Percentiles rank a stretch among this genome's conserved stretches.
Evolutionary conservation across 225 moss, liverwort and hornwort genomes (phyloP).

Genomic region (Bryoerythrophyllum caledonicum): DNA sequence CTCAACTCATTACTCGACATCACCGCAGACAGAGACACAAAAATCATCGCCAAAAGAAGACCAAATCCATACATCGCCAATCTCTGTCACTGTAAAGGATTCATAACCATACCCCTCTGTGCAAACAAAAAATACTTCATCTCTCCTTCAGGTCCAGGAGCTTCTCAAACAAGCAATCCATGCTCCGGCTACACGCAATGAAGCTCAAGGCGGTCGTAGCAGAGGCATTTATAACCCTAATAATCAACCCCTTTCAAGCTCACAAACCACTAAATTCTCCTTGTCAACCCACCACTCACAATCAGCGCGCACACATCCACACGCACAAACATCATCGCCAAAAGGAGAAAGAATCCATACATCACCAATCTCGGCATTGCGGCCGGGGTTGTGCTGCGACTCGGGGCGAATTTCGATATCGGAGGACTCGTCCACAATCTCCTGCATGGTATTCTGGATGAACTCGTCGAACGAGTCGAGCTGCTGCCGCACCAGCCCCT

Average conservation of each 20-base stretch:
- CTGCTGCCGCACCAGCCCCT: slow-evolving; percentile 99
- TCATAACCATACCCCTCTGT: too few relatives aligned
- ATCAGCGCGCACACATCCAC: not conserved
- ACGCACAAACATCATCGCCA: not conserved
- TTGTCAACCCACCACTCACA: not conserved
- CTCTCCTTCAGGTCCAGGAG: not conserved
- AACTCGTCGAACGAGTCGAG: slow-evolving; percentile 99
- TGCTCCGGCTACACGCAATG: too few relatives aligned
- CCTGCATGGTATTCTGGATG: slow-evolving; percentile 99
- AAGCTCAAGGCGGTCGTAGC: not conserved
- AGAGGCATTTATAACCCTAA: not conserved
- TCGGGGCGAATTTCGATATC: slow-evolving; percentile 99
- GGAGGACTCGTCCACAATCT: slow-evolving; percentile 97
- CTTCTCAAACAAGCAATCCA: not conserved
- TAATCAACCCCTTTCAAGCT: not conserved
- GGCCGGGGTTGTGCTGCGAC: slow-evolving; percentile 99
- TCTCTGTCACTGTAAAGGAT: too few relatives aligned
- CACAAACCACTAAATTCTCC: not conserved
- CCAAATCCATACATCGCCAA: too few relatives aligned
- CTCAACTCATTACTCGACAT: too few relatives aligned
- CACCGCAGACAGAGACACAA: too few relatives aligned
- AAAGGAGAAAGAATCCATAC: slow-evolving; percentile 30
- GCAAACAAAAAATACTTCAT: too few relatives aligned
- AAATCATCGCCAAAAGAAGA: too few relatives aligned
- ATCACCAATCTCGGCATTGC: slow-evolving; percentile 77